These are phyloP conservation scores for carrot (Daucus carota) DNA, from an alignment of 129 eudicot genomes.

Conservation along the genomic window DH1_v3.0 NC_030381.2:22674501-22675000, in stretches of 20 bases:
- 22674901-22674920: not conserved
- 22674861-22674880: not conserved
- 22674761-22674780: not conserved
- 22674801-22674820: not conserved
- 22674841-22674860: not conserved
- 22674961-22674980: not conserved
- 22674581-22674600: slow-evolving; percentile 87
- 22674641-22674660: not conserved
- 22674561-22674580: slow-evolving; percentile 77
- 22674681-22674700: not conserved
- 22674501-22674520: slow-evolving; percentile 87
- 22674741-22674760: not conserved
- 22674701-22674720: not conserved
- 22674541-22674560: slow-evolving; percentile 79
- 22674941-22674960: not conserved
- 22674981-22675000: not conserved
- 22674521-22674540: slow-evolving; percentile 98
- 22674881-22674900: not conserved
- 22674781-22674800: not conserved
- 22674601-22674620: slow-evolving; percentile 42
- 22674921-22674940: not conserved
- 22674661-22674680: not conserved
- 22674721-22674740: not conserved
- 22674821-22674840: not conserved
- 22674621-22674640: not conserved